A percentile compares a stretch with the other conserved stretches of the same genome.
Conservation (phyloP, 139 green algal species). For the Coccomyxa sp. region DNA sequence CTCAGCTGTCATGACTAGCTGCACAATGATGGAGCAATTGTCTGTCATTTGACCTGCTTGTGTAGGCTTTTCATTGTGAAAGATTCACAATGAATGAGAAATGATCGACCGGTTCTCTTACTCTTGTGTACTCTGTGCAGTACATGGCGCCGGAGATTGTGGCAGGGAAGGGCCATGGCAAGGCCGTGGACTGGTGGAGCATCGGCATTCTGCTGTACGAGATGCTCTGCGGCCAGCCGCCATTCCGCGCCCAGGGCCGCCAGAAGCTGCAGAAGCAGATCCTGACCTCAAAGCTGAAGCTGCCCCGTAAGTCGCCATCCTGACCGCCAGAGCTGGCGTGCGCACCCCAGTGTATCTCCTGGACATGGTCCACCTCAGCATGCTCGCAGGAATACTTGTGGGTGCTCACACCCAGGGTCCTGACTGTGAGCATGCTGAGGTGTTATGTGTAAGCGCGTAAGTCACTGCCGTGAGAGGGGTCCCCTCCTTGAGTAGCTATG, state of each 20-base stretch:
- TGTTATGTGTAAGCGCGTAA: too few species aligned
- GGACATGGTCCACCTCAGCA: too few species aligned
- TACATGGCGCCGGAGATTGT: conserved; percentile 57
- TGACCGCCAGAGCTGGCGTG: too few species aligned
- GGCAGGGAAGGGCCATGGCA: conserved; percentile 19
- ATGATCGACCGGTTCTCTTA: too few species aligned
- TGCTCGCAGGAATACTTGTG: too few species aligned
- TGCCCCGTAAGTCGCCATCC: conserved; percentile 55
- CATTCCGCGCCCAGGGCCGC: conserved; percentile 85
- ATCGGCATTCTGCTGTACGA: conserved; percentile 95
- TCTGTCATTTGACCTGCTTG: neutral
- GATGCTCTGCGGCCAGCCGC: conserved; percentile 92
- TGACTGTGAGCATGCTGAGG: too few species aligned
- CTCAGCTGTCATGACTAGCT: too few species aligned
- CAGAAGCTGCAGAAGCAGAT: conserved; percentile 87
- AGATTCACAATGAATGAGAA: neutral
- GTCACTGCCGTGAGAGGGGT: too few species aligned
- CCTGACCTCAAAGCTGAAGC: conserved; percentile 72
- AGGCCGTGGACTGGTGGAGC: conserved; percentile 95
- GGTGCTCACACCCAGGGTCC: too few species aligned
- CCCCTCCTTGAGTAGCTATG: too few species aligned
- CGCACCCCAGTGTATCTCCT: too few species aligned
- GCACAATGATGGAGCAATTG: conserved; percentile 67
- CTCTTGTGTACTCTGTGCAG: neutral
- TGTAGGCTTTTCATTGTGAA: neutral